Evolutionary conservation across 257 asterid species (phyloP), one percentile per base, ranked within the genome.

Genomic region (Haberlea rhodopensis): DNA sequence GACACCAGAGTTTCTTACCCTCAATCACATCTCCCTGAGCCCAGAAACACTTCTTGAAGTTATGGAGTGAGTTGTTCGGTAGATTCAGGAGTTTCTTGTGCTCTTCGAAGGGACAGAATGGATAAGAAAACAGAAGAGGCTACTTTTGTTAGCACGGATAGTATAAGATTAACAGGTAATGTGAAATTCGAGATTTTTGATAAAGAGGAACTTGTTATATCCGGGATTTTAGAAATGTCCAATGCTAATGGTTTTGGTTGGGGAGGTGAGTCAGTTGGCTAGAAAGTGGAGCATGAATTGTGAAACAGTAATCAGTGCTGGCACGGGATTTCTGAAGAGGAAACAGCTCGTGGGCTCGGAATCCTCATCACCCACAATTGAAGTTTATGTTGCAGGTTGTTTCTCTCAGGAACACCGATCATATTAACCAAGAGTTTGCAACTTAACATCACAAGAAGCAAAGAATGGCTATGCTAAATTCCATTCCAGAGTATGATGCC

Each of bases 101-200:
- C 77, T 72, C 95, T 89, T 61, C 73, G 96, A 40, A 82, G 94
- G 52, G 95, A 87, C 19, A 68, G 95, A 9, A 80, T 83, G 23
- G 98, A 89, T 77, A 85, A 80, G 84, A 84, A 80, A 87, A 81
- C 96, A 0, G 95, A 92, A 66, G 97, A 92, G 76, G 94, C 94
- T 19, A 92, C 95, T 15, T 92, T 85, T 79, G 95, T 92, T n/a
- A 82, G 94, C 77, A 92, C 98, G 0, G 86, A 85, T 66, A 71
- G 95, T 71, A 59, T 89, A 63, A 82, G 91, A 63, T 67, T 87
- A 54, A 87, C 92, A 0, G 89, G 89, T 53, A 85, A 82, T 69
- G 85, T 86, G 68, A 92, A 73, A 56, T 87, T 92, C 48, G 94
- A 85, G 81, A 96, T 89, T 21, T 82, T 83, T 6, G 80, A 85